Base-by-base conservation (phyloP, 2,329 filamentous ascomycete genomes). In the Coleophoma cylindrospora region DNA sequence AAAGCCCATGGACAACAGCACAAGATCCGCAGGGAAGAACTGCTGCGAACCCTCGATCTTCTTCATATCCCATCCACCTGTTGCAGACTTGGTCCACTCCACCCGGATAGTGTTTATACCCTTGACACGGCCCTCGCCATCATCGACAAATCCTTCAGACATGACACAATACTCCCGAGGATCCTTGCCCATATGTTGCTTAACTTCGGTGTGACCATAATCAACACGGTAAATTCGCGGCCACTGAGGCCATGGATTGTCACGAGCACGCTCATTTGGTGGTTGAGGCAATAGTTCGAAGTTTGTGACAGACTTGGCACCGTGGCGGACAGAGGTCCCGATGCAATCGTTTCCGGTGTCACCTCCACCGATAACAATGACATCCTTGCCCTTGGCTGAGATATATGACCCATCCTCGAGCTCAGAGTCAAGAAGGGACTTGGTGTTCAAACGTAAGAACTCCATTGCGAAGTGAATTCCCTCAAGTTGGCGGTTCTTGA, bases 161-260 rank as follows among this genome's bases (percentile, higher is more conserved):
- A 96, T 96, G 73, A 97, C 91, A 75, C 91, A 96, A 78, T 88
- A 97, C 74, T 96, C 92, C 61, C 92, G 90, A 51, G 92, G 92
- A 64, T 96, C 92, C 68, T 91, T 91, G 72, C 92, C 92, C 76
- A 91, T 92, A 75, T 96, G 91, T 60, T 92, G 91, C 70, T 92
- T 91, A 63, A 96, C 92, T 71, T 97, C 92, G 14, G 86, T 87
- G 76, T 97, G 92, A 50, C 92, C 92, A 65, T 97, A 97, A 72
- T 97, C 92, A n/a, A 96, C 89, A 61, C 92, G 91, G 80, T 96
- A 96, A 68, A 96, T 91, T 64, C 91, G 89, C 51, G 92, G 92
- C 91, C 92, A 97, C 73, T 96, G 92, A 10, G 92, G 92, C 92
- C 92, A 97, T 55, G 92, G 92, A 77, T 97, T 97, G 72, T 96